These are phyloP conservation scores for Tephrocybe sp. DNA, from an alignment of 768 basidiomycete genomes.

Conservation along the genomic window DNA sequence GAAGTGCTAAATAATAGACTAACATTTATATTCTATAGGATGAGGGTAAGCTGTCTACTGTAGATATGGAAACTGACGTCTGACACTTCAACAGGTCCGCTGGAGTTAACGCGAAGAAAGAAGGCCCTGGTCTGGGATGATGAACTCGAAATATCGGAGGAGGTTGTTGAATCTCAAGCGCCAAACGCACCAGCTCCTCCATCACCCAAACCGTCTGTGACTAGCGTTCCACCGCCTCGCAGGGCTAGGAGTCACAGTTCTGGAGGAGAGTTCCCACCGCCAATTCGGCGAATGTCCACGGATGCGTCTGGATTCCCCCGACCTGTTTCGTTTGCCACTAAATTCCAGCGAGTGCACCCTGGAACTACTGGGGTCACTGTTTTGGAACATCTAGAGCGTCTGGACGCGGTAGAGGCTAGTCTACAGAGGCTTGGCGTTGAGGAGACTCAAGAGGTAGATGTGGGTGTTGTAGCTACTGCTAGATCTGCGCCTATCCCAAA, in stretches of 20 bases:
- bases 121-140: constrained; percentile 87
- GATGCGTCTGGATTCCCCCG: constrained; percentile 62
- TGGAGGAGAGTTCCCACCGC: constrained; percentile 72
- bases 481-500: constrained; percentile 21
- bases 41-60: constrained; percentile 49
- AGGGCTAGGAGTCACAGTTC: constrained; percentile 59
- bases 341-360: constrained; percentile 79
- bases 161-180: constrained; percentile 32
- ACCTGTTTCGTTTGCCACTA: constrained; percentile 81
- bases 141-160: constrained; percentile 70
- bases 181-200: constrained; percentile 34
- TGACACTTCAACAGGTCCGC: constrained; percentile 54
- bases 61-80: neutral
- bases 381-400: constrained; percentile 79
- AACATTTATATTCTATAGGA: constrained; percentile 42
- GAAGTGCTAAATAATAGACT: neutral
- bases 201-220: constrained; percentile 63
- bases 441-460: constrained; percentile 57
- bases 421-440: constrained; percentile 70
- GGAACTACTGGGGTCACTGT: constrained; percentile 86
- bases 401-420: constrained; percentile 81
- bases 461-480: constrained; percentile 45
- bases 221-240: constrained; percentile 56
- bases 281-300: constrained; percentile 59
- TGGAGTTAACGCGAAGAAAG: constrained; percentile 82